Evolutionary conservation across 2,329 filamentous ascomycete genomes (phyloP), one percentile per base, ranked within the genome.

Genomic region (Teratosphaeria zuluensis): DNA sequence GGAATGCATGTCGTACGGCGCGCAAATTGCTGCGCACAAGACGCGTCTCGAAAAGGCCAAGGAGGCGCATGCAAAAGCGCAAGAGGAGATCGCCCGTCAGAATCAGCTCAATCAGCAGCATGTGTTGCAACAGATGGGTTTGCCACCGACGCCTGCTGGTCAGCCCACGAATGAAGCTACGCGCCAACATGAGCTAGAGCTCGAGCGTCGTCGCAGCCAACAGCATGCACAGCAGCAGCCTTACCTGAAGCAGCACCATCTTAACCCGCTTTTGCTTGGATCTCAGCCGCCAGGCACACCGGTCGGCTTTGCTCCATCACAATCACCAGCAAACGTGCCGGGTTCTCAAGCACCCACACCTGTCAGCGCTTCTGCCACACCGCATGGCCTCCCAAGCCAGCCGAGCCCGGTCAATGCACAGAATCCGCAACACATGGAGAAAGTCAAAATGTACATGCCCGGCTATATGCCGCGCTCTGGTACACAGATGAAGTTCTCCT

Each of bases 1-100:
- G 68, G 60, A 65, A 33, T 67, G 62, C 54, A 64, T 70, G 66
- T 70, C 69, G 1, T 72, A 72, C 53, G 61, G 62, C 35, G 67
- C 68, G 4, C 69, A 72, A 56, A 68, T 70, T 12, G 56, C 61
- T 3, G 68, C 69, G 8, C 64, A 71, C 38, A 54, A 60, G 28
- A 53, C 54, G 14, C 63, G 65, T 8, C 59, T 71, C 9, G 61
- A 66, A 24, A 62, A 62, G 51, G 63, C 53, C 52, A 67, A 62
- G 61, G 62, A 65, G n/a, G 58, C 59, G 35, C 63, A 66, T 48
- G 58, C 59, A 1, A 61, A 60, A 35, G 60, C 58, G 21, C 61
- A 65, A 28, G 61, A 65, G 35, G 63, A 68, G 53, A 58, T 63
- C 51, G 58, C 54, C 16, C 61, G 62, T 11, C 63, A 66, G 59